Conservation (phyloP, 208 protist genomes). For the Endotrypanum monterogeii region DNA sequence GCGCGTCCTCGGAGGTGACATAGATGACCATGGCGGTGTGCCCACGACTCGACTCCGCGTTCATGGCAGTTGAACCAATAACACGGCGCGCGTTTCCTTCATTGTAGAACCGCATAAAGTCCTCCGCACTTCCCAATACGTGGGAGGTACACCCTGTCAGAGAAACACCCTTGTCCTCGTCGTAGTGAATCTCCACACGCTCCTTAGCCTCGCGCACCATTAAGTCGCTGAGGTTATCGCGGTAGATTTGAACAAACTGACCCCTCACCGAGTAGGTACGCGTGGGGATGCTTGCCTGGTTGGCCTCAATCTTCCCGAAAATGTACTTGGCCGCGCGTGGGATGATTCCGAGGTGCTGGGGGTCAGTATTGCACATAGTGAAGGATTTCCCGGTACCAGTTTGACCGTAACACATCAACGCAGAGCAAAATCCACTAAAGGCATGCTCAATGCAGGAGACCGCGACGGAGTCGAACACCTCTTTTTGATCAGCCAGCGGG, state of each 20-base stretch:
- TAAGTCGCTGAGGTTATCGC: constrained; percentile 83
- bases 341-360: constrained; percentile 84
- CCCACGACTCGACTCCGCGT: constrained; percentile 88
- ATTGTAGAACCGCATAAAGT: constrained; percentile 88
- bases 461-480: constrained; percentile 82
- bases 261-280: constrained; percentile 53
- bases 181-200: constrained; percentile 77
- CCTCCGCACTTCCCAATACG: constrained; percentile 46
- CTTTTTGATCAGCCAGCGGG: constrained; percentile 59
- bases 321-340: constrained; percentile 78
- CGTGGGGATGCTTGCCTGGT: constrained; percentile 21
- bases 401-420: constrained; percentile 93
- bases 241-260: constrained; percentile 93
- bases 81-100: constrained; percentile 82
- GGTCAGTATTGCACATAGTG: constrained; percentile 91
- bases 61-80: constrained; percentile 89
- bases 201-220: constrained; percentile 72
- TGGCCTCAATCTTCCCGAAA: constrained; percentile 54
- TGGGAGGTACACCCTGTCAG: constrained; percentile 75
- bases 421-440: constrained; percentile 87
- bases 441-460: constrained; percentile 82
- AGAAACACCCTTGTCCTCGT: constrained; percentile 68
- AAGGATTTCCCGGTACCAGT: constrained; percentile 93
- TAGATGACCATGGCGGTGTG: constrained; percentile 86
- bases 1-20: constrained; percentile 56